phyloP scores from a whole-genome alignment of 768 basidiomycete species.

The Cystobasidiopsis lactophilus region DNA sequence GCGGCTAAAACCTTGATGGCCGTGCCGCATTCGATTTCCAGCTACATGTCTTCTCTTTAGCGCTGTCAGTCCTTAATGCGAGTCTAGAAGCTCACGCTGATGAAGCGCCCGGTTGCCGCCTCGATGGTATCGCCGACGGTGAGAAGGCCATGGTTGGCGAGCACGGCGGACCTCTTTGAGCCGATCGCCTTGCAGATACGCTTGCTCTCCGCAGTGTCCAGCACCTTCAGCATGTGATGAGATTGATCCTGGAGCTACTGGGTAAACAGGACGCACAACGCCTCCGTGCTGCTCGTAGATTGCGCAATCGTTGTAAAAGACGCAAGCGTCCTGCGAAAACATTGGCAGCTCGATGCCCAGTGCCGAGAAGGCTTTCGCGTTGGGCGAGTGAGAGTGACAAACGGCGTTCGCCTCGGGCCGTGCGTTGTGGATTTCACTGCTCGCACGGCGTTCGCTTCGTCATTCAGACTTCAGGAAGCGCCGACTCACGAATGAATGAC shows the following conservation, averaged over 20 bases:
- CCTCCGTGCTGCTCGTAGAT: constrained; percentile 12
- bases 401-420: constrained; percentile 4
- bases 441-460: background rate
- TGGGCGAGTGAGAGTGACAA: constrained; percentile 3
- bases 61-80: no score
- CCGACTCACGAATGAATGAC: no score
- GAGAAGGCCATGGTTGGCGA: constrained; percentile 19
- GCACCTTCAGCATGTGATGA: no score
- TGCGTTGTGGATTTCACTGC: background rate
- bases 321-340: background rate
- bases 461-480: no score
- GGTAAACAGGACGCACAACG: no score
- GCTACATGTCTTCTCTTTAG: no score
- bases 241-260: no score
- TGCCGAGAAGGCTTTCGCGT: constrained; percentile 4
- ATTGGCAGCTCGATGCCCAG: background rate
- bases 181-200: constrained; percentile 15
- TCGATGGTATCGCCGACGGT: constrained; percentile 16
- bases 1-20: no score
- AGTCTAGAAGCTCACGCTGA: no score
- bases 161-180: constrained; percentile 17
- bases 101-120: background rate
- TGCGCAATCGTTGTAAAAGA: background rate
- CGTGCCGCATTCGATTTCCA: background rate
- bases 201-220: constrained; percentile 10